These are phyloP conservation scores for Bruguiera gymnorhiza DNA, from an alignment of 345 rosid genomes.

Conservation along the genomic window DNA sequence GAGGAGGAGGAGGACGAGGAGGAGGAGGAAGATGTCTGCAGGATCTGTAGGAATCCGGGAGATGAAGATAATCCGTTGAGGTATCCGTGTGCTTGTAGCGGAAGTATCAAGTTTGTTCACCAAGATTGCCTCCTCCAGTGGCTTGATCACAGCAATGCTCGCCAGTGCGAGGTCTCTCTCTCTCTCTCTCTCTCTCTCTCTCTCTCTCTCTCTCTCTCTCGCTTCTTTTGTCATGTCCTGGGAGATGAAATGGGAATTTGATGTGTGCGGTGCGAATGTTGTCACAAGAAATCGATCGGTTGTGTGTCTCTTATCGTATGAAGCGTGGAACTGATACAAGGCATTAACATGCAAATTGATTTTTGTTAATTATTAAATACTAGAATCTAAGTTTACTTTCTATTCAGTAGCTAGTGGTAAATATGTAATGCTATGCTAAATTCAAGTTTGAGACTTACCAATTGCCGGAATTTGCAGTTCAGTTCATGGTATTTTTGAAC, in stretches of 20 bases:
- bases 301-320: too few relatives aligned
- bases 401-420: too few relatives aligned
- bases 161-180: constrained; percentile 88
- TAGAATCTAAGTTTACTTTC: too few relatives aligned
- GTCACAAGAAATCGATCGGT: too few relatives aligned
- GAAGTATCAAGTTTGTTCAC: constrained; percentile 96
- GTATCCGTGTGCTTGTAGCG: constrained; percentile 98
- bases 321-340: too few relatives aligned
- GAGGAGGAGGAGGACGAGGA: constrained; percentile 75
- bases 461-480: too few relatives aligned
- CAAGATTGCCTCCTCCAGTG: constrained; percentile 99
- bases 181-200: background rate
- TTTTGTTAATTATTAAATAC: too few relatives aligned
- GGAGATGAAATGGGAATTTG: too few relatives aligned
- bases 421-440: too few relatives aligned
- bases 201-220: background rate
- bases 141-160: constrained; percentile 98
- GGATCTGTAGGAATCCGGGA: constrained; percentile 98
- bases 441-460: too few relatives aligned
- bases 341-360: too few relatives aligned
- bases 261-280: too few relatives aligned
- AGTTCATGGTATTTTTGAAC: background rate
- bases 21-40: constrained; percentile 93
- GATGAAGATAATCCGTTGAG: constrained; percentile 84
- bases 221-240: background rate